Conservation (phyloP, 1,284 basidiomycete species). For the Retiboletus fuscus region DNA sequence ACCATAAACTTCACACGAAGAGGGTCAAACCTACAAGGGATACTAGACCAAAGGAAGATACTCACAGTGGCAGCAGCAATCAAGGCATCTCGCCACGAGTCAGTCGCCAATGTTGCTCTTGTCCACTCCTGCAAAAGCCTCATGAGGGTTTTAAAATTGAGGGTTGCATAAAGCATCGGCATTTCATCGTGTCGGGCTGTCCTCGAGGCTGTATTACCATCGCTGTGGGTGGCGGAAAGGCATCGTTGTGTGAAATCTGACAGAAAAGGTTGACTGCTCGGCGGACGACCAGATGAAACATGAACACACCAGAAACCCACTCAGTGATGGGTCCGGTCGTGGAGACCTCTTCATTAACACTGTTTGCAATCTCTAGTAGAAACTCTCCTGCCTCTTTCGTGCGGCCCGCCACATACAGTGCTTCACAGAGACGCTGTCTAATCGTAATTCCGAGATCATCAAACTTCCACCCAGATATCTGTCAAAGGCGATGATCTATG, state of each 20-base stretch:
- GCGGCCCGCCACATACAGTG: background rate
- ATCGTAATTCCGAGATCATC: too few species aligned
- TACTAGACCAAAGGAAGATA: too few species aligned
- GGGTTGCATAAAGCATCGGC: background rate
- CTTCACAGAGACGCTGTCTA: too few species aligned
- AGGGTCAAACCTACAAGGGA: background rate
- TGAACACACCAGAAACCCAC: too few species aligned
- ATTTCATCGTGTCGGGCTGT: too few species aligned
- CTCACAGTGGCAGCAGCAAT: background rate
- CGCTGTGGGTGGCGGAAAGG: background rate
- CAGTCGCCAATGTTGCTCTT: background rate
- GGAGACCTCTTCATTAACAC: background rate
- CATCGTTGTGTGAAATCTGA: background rate
- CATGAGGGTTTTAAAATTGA: rapidly evolving
- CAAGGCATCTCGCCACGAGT: conserved; percentile 1
- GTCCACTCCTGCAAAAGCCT: conserved; percentile 4
- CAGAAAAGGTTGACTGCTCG: background rate
- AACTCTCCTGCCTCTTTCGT: background rate
- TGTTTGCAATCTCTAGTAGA: background rate
- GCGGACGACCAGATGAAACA: too few species aligned
- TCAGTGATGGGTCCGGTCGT: background rate
- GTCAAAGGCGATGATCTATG: too few species aligned
- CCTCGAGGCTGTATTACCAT: background rate
- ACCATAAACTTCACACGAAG: background rate
- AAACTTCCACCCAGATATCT: too few species aligned